Base-by-base conservation (phyloP, 305 asterid genomes). In the Fraxinus ornus region DNA sequence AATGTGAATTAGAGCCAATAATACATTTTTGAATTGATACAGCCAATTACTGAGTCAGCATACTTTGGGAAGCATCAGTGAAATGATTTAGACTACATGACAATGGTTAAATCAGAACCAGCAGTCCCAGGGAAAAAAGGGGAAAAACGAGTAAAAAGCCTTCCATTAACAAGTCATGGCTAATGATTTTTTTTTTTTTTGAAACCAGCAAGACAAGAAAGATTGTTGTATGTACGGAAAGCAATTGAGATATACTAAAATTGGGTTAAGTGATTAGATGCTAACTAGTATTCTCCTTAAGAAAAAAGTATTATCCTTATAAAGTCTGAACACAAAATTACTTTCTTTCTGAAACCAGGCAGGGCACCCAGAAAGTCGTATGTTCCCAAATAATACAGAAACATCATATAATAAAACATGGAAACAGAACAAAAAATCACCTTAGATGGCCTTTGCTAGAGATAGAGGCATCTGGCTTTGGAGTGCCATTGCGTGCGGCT, bases 361-460 rank as follows among this genome's bases (percentile, higher is more conserved):
- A 33, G 12, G 44, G 30, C 76, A 35, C 33, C 35, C 30, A 70
- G 13, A 66, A 82, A 66, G 62, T 39, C 35, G 19, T 30, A 44
- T 33, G 39, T 2, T 21, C 24, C 35, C 77, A 81, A 37, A 64
- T 17, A 76, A 78, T 37, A 78, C 28, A 62, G 66, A 88, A 32
- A 79, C 32, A 82, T 30, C 78, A 66, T 33, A 7, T 5, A 37
- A 12, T 4, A 77, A 80, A 74, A 32, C 21, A 10, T 73, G n/a
- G 64, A 36, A 72, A 36, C 9, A 57, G 32, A 26, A 49, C 39
- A 74, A 79, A 68, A 80, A 24, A 66, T 76, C 62, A 91, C 97
- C 98, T 94, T 78, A 94, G 84, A 89, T 95, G 98, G 78, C 98
- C 98, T 89, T 95, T 93, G 90, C 98, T 95, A 73, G 98, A 92